phyloP scores from a whole-genome alignment of 352 stramenopile genomes.

The Blastocystis sp. region DNA sequence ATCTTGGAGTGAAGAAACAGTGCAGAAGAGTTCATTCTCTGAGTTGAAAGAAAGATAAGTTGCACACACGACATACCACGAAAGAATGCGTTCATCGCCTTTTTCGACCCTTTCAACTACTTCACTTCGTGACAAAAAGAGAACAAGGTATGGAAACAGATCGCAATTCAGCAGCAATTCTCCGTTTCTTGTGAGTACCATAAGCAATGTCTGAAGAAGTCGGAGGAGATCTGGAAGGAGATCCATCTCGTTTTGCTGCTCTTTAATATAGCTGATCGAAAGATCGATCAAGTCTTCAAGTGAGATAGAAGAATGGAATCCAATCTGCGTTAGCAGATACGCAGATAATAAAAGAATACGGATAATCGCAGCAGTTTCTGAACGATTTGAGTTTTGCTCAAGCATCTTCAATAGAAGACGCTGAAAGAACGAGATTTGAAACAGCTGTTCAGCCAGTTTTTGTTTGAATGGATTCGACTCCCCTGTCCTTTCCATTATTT shows the following conservation, averaged over 20 bases:
- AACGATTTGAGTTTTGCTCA: background rate
- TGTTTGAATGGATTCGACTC: background rate
- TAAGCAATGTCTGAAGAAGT: background rate
- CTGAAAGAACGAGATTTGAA: background rate
- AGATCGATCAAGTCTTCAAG: constrained; percentile 4
- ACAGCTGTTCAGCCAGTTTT: background rate
- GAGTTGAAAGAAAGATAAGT: background rate
- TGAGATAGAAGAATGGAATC: background rate
- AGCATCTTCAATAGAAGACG: background rate
- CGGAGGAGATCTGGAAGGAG: background rate
- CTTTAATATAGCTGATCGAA: background rate
- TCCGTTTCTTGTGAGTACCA: background rate
- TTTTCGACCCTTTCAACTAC: background rate
- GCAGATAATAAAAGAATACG: constrained; percentile 14
- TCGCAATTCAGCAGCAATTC: constrained; percentile 30
- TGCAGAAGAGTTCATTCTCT: background rate
- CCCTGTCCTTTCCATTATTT: constrained; percentile 29
- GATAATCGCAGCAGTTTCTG: background rate
- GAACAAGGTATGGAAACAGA: background rate
- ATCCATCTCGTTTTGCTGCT: background rate
- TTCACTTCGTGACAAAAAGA: background rate
- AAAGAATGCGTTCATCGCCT: background rate
- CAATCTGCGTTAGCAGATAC: background rate
- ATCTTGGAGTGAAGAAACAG: background rate
- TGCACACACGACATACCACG: background rate